Percentiles rank a stretch among this genome's conserved stretches.
These are phyloP conservation scores for Vigna hirtella DNA, from an alignment of 306 rosid genomes.

Conservation along the genomic window DNA sequence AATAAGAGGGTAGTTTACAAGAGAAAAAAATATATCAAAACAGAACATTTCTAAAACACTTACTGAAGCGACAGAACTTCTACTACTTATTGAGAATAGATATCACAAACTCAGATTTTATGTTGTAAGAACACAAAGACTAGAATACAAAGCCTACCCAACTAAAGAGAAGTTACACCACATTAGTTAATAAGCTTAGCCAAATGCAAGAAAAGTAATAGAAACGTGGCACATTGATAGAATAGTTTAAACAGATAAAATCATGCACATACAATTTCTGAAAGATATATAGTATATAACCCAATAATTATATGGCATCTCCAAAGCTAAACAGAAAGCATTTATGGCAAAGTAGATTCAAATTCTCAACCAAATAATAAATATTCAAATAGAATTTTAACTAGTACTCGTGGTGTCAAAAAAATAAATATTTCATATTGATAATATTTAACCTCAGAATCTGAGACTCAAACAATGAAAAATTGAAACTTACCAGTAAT, in stretches of 20 bases:
- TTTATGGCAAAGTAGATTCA: slow-evolving; percentile 10
- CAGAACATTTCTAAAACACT: slow-evolving; percentile 16
- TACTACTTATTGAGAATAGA: not conserved
- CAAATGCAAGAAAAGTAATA: not conserved
- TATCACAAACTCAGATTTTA: not conserved
- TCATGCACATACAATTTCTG: slow-evolving; percentile 26
- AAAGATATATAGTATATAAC: not conserved
- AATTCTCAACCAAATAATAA: slow-evolving; percentile 1
- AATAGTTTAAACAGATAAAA: slow-evolving; percentile 32
- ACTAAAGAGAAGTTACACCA: slow-evolving; percentile 15
- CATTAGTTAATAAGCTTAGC: slow-evolving; percentile 2
- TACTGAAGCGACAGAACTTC: not conserved
- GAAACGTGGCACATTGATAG: slow-evolving; percentile 19
- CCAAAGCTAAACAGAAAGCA: slow-evolving; percentile 14
- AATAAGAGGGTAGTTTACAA: not conserved
- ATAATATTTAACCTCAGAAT: slow-evolving; percentile 27
- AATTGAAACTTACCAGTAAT: slow-evolving; percentile 79
- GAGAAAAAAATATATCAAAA: not conserved
- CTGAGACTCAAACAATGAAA: slow-evolving; percentile 36
- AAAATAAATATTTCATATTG: not conserved
- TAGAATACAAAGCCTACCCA: not conserved
- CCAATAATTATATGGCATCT: slow-evolving; percentile 16
- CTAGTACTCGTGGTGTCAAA: slow-evolving; percentile 18
- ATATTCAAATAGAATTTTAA: slow-evolving; percentile 8
- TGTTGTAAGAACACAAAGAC: slow-evolving; percentile 6